Evolutionary conservation across 768 basidiomycete genomes (phyloP).

Genomic region (Russula sp.): DNA sequence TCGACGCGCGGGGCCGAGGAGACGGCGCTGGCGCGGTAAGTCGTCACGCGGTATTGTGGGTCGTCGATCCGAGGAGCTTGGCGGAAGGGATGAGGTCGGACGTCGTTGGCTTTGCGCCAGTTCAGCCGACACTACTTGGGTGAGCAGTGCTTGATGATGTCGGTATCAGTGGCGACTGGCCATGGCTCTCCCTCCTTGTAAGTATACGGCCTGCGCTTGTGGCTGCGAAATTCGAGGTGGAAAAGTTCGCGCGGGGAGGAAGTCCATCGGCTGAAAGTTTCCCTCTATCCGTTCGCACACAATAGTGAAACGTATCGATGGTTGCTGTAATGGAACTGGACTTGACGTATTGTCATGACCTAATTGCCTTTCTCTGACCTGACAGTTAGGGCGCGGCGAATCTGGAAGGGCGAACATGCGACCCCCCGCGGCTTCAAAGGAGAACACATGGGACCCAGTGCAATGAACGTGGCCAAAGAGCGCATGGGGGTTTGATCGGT

Average conservation of each 20-base stretch:
- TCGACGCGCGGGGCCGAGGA: constrained; percentile 3
- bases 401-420: background rate
- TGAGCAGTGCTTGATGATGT: too few relatives aligned
- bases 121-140: too few relatives aligned
- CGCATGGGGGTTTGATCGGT: background rate
- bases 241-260: background rate
- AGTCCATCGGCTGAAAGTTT: background rate
- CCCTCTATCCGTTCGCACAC: background rate
- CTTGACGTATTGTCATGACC: background rate
- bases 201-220: background rate
- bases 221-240: background rate
- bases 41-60: constrained; percentile 48
- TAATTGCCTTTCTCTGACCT: background rate
- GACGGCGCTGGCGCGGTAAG: constrained; percentile 3
- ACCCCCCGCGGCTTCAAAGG: background rate
- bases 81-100: constrained; percentile 50
- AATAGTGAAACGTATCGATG: background rate
- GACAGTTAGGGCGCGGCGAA: background rate
- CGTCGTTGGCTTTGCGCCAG: background rate
- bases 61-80: constrained; percentile 73
- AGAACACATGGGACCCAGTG: background rate
- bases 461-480: background rate
- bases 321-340: background rate
- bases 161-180: too few relatives aligned
- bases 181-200: background rate